These are phyloP conservation scores for Leishmania gerbilli DNA, from an alignment of 208 protist species.

Conservation along the genomic window DNA sequence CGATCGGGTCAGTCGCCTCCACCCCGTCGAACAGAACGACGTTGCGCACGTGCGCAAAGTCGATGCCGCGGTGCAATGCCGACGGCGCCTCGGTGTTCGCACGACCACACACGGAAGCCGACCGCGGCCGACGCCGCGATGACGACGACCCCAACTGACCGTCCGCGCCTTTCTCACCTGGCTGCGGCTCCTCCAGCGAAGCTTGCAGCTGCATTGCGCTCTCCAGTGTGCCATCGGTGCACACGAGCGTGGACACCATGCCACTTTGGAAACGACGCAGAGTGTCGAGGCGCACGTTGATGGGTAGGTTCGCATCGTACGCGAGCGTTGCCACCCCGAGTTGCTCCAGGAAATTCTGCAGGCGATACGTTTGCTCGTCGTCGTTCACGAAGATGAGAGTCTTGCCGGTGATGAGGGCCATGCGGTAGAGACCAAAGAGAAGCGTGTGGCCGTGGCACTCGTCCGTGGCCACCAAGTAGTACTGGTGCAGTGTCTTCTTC, in stretches of 20 bases:
- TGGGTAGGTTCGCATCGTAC: constrained; percentile 95
- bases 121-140: constrained; percentile 15
- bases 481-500: constrained; percentile 74
- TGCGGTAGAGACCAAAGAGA: constrained; percentile 94
- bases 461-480: constrained; percentile 89
- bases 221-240: constrained; percentile 94
- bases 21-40: constrained; percentile 98
- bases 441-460: constrained; percentile 94
- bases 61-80: constrained; percentile 94
- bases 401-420: constrained; percentile 94
- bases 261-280: constrained; percentile 96
- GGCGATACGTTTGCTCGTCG: constrained; percentile 93
- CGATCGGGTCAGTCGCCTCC: constrained; percentile 65
- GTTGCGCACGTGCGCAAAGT: constrained; percentile 96
- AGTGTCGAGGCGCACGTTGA: constrained; percentile 95
- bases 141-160: constrained; percentile 4
- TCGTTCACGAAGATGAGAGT: constrained; percentile 97
- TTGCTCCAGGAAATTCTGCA: constrained; percentile 97
- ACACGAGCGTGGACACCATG: constrained; percentile 95
- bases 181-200: constrained; percentile 29
- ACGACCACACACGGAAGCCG: not conserved
- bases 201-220: constrained; percentile 71
- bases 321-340: constrained; percentile 93
- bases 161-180: constrained; percentile 4
- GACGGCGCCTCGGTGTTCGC: constrained; percentile 39